A percentile compares a stretch with the other conserved stretches of the same genome.
These are phyloP conservation scores for Scedosporium boydii DNA, from an alignment of 2,329 filamentous ascomycete species.

Conservation along the genomic window DNA sequence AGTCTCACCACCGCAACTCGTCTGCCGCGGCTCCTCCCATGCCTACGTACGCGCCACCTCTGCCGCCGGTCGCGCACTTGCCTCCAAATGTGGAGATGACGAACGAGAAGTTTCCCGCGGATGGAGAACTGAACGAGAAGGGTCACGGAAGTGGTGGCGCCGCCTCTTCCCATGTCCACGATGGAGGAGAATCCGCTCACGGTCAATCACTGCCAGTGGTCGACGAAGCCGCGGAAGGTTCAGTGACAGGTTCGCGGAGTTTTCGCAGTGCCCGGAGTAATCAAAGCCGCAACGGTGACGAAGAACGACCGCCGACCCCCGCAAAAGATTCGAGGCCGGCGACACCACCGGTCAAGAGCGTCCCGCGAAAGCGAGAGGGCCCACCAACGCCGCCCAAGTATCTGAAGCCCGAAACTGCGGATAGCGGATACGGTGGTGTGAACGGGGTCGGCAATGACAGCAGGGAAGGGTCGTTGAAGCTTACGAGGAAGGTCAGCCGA, in stretches of 20 bases:
- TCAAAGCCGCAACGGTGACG: slow-evolving; percentile 39
- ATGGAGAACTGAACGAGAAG: slow-evolving; percentile 28
- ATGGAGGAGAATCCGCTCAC: slow-evolving; percentile 15
- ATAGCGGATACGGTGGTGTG: slow-evolving; percentile 34
- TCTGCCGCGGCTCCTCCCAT: slow-evolving; percentile 30
- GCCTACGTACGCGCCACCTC: slow-evolving; percentile 35
- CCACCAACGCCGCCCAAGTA: slow-evolving; percentile 41
- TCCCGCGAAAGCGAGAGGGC: slow-evolving; percentile 4
- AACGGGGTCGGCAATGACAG: slow-evolving; percentile 21
- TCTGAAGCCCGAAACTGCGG: slow-evolving; percentile 35
- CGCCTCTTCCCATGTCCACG: neutral
- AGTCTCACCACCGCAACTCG: slow-evolving; percentile 20
- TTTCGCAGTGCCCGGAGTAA: neutral
- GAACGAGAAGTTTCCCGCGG: slow-evolving; percentile 21
- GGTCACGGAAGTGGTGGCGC: neutral
- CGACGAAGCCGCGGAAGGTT: slow-evolving; percentile 76
- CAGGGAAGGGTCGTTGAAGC: slow-evolving; percentile 19
- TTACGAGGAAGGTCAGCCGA: slow-evolving; percentile 34
- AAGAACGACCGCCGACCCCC: slow-evolving; percentile 31
- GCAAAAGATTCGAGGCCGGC: slow-evolving; percentile 23
- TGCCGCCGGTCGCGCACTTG: slow-evolving; percentile 23
- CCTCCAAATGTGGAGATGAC: slow-evolving; percentile 41
- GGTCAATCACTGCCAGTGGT: slow-evolving; percentile 63
- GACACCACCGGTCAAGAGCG: neutral
- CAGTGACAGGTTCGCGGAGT: slow-evolving; percentile 43